Conservation (phyloP, 225 moss, liverwort and hornwort species). For the Pseudoscleropodium purum region DNA sequence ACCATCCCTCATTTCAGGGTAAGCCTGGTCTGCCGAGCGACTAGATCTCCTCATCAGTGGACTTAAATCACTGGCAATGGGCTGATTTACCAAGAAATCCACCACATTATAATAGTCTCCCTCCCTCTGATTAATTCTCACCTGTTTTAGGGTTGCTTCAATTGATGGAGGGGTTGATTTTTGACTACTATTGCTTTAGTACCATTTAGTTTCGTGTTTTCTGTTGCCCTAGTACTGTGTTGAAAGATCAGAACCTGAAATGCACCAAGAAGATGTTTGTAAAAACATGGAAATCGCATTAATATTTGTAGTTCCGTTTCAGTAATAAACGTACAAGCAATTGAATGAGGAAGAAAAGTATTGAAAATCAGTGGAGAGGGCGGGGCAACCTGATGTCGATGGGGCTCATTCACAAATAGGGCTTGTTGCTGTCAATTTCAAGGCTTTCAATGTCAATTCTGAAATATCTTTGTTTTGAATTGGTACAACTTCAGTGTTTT, state of each 20-base stretch:
- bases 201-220: neutral
- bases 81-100: neutral
- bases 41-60: neutral
- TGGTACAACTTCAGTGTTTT: neutral
- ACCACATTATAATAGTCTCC: neutral
- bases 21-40: neutral
- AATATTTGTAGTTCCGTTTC: neutral
- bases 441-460: neutral
- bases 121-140: neutral
- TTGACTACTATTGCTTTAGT: neutral
- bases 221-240: too few species aligned
- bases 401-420: neutral
- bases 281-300: neutral
- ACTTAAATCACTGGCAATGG: too few species aligned
- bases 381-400: neutral
- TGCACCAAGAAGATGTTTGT: neutral
- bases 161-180: neutral
- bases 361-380: neutral
- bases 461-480: neutral
- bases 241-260: neutral
- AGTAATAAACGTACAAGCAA: neutral
- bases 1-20: conserved; percentile 73
- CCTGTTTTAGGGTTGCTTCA: neutral
- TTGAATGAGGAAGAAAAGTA: neutral
- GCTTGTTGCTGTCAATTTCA: neutral